Base-by-base conservation (phyloP, 768 basidiomycete species). In the Tephrocybe sp. region DNA sequence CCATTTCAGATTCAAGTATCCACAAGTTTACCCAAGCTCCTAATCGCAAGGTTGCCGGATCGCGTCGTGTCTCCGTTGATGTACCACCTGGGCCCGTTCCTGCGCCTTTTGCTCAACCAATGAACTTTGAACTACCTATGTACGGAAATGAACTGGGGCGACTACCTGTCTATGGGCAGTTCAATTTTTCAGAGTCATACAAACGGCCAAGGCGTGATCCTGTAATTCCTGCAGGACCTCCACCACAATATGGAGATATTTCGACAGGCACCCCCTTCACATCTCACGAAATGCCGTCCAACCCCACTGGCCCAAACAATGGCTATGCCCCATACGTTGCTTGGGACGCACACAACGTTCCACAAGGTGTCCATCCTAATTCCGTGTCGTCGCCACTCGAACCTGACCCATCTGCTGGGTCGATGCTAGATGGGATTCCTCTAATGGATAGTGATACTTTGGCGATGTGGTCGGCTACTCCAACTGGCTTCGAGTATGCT, bases 401-500 rank as follows among this genome's bases (percentile, higher is more conserved):
- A 33, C 16, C 12, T 15, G 33, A 4, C 4, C n/a, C 31, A 36
- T 37, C 16, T 11, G 34, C 34, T n/a, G n/a, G n/a, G n/a, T n/a
- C n/a, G n/a, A n/a, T n/a, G 29, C 49, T 57, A 1, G 57, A 61
- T 21, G 55, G 64, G 21, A 57, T 62, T 27, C 62, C 64, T 13
- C 46, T 65, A 29, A 64, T 75, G 61, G 76, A 83, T 54, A 64
- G 68, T 47, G 77, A 79, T 47, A 76, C 76, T 38, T 72, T 83
- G 56, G 70, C 72, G 12, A 80, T 84, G 77, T 86, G 83, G 84
- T 79, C 80, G 10, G 72, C 68, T 43, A 79, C 82, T 19, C 82
- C 82, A 12, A 72, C 73, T 11, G 74, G 76, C 16, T 83, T 82
- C 47, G 80, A 81, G 84, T 86, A 57, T 56, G 82, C 68, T 3